Conservation (phyloP, 2,329 filamentous ascomycete species). For the Sporothrix curviconia region DNA sequence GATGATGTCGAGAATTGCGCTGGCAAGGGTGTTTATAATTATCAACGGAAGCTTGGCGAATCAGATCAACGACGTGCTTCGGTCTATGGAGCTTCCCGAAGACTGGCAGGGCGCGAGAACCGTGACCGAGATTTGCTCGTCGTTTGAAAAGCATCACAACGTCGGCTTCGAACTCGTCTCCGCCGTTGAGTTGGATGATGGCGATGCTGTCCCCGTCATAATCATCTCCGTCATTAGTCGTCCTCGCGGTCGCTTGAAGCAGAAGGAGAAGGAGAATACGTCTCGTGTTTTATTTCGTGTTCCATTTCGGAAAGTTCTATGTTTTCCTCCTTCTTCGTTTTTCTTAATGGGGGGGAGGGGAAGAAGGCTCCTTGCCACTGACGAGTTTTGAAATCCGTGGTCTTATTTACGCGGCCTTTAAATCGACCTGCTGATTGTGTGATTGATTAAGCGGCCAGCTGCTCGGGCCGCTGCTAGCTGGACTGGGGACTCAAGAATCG, state of each 20-base stretch:
- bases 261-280: background rate
- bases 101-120: background rate
- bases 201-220: background rate
- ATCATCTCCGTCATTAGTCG: background rate
- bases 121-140: background rate
- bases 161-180: background rate
- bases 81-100: background rate
- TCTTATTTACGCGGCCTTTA: no score
- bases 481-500: no score
- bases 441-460: no score
- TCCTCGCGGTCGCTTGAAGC: background rate
- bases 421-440: no score
- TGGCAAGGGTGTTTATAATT: background rate
- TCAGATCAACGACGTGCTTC: background rate
- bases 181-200: conserved; percentile 1
- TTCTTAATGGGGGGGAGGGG: no score
- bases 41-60: background rate
- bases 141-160: background rate
- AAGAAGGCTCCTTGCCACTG: no score
- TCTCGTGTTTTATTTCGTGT: background rate
- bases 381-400: background rate
- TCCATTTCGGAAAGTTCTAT: background rate
- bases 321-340: background rate
- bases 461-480: no score
- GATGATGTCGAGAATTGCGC: background rate